These are phyloP conservation scores for Coemansia sp. DNA, from an alignment of 192 early-diverging fungal genomes.

Conservation along the genomic window DNA sequence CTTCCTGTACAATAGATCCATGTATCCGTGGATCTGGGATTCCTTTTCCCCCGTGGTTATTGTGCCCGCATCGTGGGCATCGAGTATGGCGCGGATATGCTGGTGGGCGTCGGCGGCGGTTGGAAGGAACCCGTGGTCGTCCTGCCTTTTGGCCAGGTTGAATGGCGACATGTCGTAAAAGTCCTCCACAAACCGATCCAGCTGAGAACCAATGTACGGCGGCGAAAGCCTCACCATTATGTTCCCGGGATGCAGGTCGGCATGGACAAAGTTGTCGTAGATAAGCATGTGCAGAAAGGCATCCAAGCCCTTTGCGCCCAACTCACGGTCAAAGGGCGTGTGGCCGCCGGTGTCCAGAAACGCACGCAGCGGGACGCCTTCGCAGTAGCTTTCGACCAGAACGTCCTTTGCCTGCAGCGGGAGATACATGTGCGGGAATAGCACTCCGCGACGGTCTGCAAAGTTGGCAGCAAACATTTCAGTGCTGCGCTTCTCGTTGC, in stretches of 20 bases:
- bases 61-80: conserved; percentile 20
- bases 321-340: conserved; percentile 69
- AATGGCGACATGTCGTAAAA: conserved; percentile 56
- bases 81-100: conserved; percentile 27
- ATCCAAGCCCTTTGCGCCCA: conserved; percentile 82
- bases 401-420: conserved; percentile 63
- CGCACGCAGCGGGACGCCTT: conserved; percentile 72
- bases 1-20: conserved; percentile 56
- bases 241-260: conserved; percentile 94
- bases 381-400: conserved; percentile 82
- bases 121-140: conserved; percentile 17
- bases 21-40: conserved; percentile 28
- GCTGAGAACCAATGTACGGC: conserved; percentile 57
- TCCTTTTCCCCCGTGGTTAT: conserved; percentile 19
- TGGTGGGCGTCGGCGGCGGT: conserved; percentile 30
- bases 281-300: conserved; percentile 90
- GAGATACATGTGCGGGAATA: conserved; percentile 61
- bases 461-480: conserved; percentile 63
- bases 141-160: conserved; percentile 11
- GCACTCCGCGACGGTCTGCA: conserved; percentile 52
- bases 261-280: conserved; percentile 92
- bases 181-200: conserved; percentile 55
- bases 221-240: conserved; percentile 81
- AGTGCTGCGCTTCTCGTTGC: conserved; percentile 77
- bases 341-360: conserved; percentile 67